Evolutionary conservation across 441 rosid genomes (phyloP).

Genomic region (Pelargonium citronellum): DNA sequence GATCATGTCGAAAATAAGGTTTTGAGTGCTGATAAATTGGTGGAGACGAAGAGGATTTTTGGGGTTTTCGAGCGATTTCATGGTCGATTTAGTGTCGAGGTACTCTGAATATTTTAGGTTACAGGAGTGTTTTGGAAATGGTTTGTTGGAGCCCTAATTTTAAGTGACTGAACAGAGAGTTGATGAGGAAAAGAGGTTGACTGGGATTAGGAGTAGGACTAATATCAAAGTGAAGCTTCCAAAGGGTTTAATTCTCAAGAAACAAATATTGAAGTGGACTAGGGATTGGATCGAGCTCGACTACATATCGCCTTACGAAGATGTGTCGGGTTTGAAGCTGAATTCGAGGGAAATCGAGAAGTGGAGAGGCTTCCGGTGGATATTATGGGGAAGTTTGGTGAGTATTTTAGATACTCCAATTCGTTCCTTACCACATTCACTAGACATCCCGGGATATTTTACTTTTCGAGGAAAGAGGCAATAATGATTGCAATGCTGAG

Average conservation of each 20-base stretch:
- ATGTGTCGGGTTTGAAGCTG: slow-evolving; percentile 59
- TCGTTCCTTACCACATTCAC: slow-evolving; percentile 69
- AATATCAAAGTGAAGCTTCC: slow-evolving; percentile 67
- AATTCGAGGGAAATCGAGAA: slow-evolving; percentile 80
- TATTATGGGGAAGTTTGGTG: slow-evolving; percentile 66
- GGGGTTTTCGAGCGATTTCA: slow-evolving; percentile 70
- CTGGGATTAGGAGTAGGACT: slow-evolving; percentile 54
- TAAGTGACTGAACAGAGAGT: slow-evolving; percentile 52
- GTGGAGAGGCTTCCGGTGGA: slow-evolving; percentile 79
- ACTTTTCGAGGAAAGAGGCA: slow-evolving; percentile 75
- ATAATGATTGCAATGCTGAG: slow-evolving; percentile 72
- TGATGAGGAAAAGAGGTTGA: slow-evolving; percentile 43
- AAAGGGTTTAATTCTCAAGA: slow-evolving; percentile 51
- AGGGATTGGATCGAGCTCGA: slow-evolving; percentile 85
- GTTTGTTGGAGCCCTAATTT: slow-evolving; percentile 47
- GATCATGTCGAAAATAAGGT: slow-evolving; percentile 69
- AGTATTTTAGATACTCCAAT: slow-evolving; percentile 71
- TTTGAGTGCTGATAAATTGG: slow-evolving; percentile 52
- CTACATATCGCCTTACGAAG: slow-evolving; percentile 66
- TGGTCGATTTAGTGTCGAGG: slow-evolving; percentile 50
- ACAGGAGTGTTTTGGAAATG: slow-evolving; percentile 42
- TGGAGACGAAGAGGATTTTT: slow-evolving; percentile 76
- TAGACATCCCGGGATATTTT: slow-evolving; percentile 84
- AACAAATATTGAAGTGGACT: slow-evolving; percentile 89
- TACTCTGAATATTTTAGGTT: slow-evolving; percentile 57